Conservation (phyloP, 192 early-diverging fungal genomes). For the Allomyces javanicus region DNA sequence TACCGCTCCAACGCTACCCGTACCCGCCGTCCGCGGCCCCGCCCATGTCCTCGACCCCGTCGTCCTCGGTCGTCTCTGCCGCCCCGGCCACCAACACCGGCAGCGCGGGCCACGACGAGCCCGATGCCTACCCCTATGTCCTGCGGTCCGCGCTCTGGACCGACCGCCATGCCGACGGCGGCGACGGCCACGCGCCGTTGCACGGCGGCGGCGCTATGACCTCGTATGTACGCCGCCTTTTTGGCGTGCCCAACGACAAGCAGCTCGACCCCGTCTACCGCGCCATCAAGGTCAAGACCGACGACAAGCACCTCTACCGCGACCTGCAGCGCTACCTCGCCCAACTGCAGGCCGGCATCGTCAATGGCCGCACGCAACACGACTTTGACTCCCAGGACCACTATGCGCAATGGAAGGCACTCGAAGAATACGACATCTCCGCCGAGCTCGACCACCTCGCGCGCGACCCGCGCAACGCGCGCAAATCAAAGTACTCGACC, state of each 20-base stretch:
- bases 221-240: neutral
- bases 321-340: neutral
- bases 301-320: neutral
- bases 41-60: neutral
- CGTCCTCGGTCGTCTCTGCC: neutral
- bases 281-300: neutral
- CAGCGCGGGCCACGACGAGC: neutral
- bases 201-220: neutral
- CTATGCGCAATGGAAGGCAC: neutral
- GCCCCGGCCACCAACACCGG: neutral
- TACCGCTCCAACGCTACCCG: neutral
- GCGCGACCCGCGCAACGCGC: neutral
- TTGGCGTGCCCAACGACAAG: neutral
- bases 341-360: neutral
- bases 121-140: neutral
- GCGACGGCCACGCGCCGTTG: neutral
- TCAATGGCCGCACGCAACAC: neutral
- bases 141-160: neutral
- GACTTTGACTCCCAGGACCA: neutral
- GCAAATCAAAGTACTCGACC: neutral
- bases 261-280: neutral
- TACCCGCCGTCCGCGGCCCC: neutral
- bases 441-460: neutral
- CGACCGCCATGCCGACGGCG: neutral
- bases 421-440: neutral